Evolutionary conservation across 73 alveolate species (phyloP).

Genomic region (Paramecium biaurelia): DNA sequence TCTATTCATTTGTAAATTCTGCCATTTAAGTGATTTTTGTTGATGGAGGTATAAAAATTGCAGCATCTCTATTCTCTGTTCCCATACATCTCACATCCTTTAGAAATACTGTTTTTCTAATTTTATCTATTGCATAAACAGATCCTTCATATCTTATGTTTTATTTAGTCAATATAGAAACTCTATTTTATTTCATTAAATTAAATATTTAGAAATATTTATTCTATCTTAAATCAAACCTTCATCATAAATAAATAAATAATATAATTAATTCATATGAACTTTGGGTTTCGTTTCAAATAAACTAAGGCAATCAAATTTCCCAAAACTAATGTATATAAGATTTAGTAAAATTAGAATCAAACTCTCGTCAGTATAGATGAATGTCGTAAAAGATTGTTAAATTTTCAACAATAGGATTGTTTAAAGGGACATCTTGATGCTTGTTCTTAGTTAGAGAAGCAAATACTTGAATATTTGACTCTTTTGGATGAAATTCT

Average conservation of each 20-base stretch:
- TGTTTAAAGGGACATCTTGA: not conserved
- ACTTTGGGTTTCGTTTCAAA: not conserved
- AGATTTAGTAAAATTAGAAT: not conserved
- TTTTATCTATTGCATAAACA: constrained; percentile 18
- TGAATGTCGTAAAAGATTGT: not conserved
- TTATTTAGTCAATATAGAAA: not conserved
- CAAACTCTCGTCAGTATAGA: not conserved
- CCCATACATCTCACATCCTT: constrained; percentile 23
- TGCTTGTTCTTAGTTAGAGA: not conserved
- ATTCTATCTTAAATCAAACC: not conserved
- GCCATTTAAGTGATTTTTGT: not conserved
- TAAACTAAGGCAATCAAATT: not conserved
- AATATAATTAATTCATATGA: not conserved
- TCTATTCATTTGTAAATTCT: not conserved
- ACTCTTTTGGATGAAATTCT: not conserved
- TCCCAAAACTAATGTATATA: not conserved
- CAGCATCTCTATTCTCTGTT: not conserved
- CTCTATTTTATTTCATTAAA: constrained; percentile 26
- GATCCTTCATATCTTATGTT: not conserved
- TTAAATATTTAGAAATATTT: not conserved
- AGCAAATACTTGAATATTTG: not conserved
- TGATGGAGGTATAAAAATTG: constrained; percentile 5
- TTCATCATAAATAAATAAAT: not conserved
- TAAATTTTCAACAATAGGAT: not conserved
- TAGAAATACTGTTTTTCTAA: not conserved